phyloP scores from a whole-genome alignment of 75 land plant species.

The Cryptomeria japonica region DNA sequence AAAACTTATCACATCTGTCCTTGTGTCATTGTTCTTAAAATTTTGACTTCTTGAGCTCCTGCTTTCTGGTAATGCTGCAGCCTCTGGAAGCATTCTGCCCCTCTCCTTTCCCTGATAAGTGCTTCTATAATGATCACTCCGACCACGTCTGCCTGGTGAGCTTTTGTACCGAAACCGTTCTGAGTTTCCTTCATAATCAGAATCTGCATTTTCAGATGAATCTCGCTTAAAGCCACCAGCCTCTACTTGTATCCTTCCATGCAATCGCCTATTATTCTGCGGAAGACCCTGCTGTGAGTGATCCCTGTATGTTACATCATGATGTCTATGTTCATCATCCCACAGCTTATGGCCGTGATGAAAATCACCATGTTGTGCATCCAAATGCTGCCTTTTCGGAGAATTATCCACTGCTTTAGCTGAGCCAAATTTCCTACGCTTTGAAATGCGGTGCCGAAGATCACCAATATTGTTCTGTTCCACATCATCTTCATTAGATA shows the following conservation, averaged over 20 bases:
- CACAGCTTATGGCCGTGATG: neutral
- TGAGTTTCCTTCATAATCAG: constrained; percentile 2
- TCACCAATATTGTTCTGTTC: constrained; percentile 32
- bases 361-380: constrained; percentile 13
- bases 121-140: neutral
- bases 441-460: constrained; percentile 51
- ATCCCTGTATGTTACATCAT: constrained; percentile 9
- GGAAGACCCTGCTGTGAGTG: neutral
- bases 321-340: constrained; percentile 11
- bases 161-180: constrained; percentile 4
- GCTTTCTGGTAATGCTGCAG: neutral
- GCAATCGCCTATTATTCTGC: constrained; percentile 11
- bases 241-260: constrained; percentile 11
- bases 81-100: neutral
- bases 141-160: constrained; percentile 11
- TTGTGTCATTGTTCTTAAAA: constrained; percentile 29
- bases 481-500: constrained; percentile 11
- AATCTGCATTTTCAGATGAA: constrained; percentile 3
- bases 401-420: constrained; percentile 10
- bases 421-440: constrained; percentile 41
- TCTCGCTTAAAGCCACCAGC: neutral
- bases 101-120: constrained; percentile 1
- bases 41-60: constrained; percentile 10
- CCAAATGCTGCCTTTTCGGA: neutral
- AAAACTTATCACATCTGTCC: constrained; percentile 37